phyloP scores from a whole-genome alignment of 1,284 basidiomycete genomes.

The Cystobasidiaceae sp. region DNA sequence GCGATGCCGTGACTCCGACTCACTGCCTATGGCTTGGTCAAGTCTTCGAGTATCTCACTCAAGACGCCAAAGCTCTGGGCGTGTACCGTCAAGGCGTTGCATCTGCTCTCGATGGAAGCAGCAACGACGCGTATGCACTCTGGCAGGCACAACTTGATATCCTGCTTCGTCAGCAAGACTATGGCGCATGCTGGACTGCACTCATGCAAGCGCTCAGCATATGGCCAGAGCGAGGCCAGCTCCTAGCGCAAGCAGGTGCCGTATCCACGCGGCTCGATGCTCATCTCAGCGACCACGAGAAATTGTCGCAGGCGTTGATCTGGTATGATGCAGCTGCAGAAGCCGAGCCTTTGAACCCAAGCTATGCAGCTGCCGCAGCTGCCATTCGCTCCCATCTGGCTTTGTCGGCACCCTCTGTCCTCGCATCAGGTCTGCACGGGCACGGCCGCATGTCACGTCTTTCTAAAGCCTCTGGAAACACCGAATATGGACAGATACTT shows the following conservation, averaged over 20 bases:
- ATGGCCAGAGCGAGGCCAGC: background rate
- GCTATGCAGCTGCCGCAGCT: background rate
- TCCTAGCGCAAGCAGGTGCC: background rate
- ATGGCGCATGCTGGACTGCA: background rate
- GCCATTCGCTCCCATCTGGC: background rate
- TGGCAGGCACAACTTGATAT: background rate
- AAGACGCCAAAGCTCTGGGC: background rate
- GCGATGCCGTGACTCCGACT: background rate
- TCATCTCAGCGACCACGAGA: background rate
- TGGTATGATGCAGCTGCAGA: background rate
- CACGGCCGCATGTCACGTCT: no score
- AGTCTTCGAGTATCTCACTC: background rate
- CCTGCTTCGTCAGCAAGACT: background rate
- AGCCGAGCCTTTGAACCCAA: background rate
- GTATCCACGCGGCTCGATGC: background rate
- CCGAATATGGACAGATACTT: no score
- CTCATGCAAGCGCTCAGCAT: background rate
- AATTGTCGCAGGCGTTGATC: background rate
- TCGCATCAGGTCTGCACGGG: background rate
- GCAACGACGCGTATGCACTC: background rate
- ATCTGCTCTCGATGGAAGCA: background rate
- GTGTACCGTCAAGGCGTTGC: background rate
- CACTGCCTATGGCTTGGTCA: conserved; percentile 5
- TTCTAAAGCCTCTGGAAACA: no score
- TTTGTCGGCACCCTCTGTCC: background rate